Conservation (phyloP, 129 eudicot genomes). For the Flaveria brownii region DNA sequence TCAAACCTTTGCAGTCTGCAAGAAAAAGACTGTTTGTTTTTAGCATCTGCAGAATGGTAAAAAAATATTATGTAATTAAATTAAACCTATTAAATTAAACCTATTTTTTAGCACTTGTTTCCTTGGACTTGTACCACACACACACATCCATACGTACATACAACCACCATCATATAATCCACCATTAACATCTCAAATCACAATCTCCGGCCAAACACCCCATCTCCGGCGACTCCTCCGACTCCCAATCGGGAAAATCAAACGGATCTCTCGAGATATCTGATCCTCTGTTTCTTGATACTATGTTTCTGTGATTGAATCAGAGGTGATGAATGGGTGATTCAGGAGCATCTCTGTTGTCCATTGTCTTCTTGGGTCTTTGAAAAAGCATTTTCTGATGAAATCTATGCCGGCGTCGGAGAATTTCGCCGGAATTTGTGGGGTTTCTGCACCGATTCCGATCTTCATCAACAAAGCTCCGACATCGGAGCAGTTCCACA, state of each 20-base stretch:
- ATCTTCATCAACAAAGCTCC: conserved; percentile 61
- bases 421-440: conserved; percentile 61
- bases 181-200: no score
- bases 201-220: conserved; percentile 6
- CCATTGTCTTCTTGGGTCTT: conserved; percentile 75
- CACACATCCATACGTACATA: no score
- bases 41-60: no score
- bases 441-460: conserved; percentile 62
- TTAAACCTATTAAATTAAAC: no score
- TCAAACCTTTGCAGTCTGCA: no score
- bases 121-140: no score
- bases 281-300: conserved; percentile 20
- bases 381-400: conserved; percentile 59
- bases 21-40: no score
- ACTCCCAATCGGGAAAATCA: conserved; percentile 71
- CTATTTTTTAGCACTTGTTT: no score
- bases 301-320: neutral
- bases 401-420: conserved; percentile 75
- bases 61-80: no score
- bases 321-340: conserved; percentile 54
- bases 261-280: conserved; percentile 65
- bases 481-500: conserved; percentile 64
- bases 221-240: conserved; percentile 40
- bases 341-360: conserved; percentile 89
- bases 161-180: no score